Conservation (phyloP, 495 filamentous ascomycete genomes). For the Haplographium delicatum region DNA sequence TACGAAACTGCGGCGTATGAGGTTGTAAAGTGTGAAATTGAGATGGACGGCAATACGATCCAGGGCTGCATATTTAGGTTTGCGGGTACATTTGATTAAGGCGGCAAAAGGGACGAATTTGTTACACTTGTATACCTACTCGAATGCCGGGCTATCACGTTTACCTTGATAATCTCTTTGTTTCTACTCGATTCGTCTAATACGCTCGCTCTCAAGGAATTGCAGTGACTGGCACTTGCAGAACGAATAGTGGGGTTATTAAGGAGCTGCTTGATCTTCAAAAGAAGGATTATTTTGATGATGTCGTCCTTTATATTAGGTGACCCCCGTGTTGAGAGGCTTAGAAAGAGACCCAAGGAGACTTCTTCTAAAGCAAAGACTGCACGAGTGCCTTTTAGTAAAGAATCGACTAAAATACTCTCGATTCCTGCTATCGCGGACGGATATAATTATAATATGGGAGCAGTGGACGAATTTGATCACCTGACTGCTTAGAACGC, state of each 20-base stretch:
- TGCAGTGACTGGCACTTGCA: background rate
- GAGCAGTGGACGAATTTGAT: background rate
- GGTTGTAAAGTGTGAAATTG: conserved; percentile 33
- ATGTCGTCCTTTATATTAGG: background rate
- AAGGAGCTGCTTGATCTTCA: conserved; percentile 1
- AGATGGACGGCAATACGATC: conserved; percentile 4
- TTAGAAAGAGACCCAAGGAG: no score
- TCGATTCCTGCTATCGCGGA: background rate
- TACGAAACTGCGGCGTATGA: conserved; percentile 40
- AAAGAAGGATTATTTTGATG: conserved; percentile 1
- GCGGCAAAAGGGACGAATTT: background rate
- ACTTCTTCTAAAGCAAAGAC: background rate
- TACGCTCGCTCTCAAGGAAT: background rate
- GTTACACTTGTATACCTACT: background rate
- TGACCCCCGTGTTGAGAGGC: background rate
- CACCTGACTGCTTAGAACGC: background rate
- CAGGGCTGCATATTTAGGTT: conserved; percentile 18
- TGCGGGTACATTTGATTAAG: conserved; percentile 8
- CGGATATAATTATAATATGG: conserved; percentile 6
- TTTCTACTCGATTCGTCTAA: background rate
- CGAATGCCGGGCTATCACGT: background rate
- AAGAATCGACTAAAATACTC: background rate
- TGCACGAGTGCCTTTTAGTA: background rate
- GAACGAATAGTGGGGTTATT: background rate
- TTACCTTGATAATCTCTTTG: conserved; percentile 2